These are phyloP conservation scores for Orbilia oligospora DNA, from an alignment of 2,329 filamentous ascomycete genomes.

Conservation along the genomic window DNA sequence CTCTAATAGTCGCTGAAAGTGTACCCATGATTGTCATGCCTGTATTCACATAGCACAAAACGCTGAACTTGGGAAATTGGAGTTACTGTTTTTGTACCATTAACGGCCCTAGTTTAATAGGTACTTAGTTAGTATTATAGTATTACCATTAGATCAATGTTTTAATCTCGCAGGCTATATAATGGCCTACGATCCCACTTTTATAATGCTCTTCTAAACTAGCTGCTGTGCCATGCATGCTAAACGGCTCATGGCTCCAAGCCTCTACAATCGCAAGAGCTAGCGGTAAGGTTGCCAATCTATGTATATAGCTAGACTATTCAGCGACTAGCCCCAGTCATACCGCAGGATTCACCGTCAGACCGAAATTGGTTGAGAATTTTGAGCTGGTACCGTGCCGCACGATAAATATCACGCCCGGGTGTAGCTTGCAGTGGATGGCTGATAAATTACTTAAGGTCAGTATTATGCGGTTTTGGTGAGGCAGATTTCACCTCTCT, in stretches of 20 bases:
- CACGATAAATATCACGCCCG: not conserved
- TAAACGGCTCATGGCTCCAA: not conserved
- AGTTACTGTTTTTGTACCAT: conserved; percentile 32
- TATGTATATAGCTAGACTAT: no score
- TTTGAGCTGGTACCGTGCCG: not conserved
- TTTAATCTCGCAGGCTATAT: not conserved
- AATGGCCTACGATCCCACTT: not conserved
- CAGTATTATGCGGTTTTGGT: not conserved
- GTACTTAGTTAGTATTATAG: conserved; percentile 18
- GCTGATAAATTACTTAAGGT: no score
- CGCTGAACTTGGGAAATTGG: conserved; percentile 15
- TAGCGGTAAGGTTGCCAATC: no score
- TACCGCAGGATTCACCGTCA: not conserved
- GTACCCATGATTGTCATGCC: conserved; percentile 15
- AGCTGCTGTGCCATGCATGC: not conserved
- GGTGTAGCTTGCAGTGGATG: not conserved
- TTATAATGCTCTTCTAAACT: not conserved
- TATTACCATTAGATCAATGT: conserved; percentile 32
- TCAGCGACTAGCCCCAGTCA: not conserved
- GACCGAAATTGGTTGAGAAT: no score
- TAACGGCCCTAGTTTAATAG: not conserved
- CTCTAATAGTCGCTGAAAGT: not conserved
- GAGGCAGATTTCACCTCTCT: not conserved
- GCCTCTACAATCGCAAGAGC: not conserved
- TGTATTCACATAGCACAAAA: conserved; percentile 32